A percentile compares a stretch with the other conserved stretches of the same genome.
These are phyloP conservation scores for Alternaria sp. DNA, from an alignment of 2,329 filamentous ascomycete species.

Conservation along the genomic window DNA sequence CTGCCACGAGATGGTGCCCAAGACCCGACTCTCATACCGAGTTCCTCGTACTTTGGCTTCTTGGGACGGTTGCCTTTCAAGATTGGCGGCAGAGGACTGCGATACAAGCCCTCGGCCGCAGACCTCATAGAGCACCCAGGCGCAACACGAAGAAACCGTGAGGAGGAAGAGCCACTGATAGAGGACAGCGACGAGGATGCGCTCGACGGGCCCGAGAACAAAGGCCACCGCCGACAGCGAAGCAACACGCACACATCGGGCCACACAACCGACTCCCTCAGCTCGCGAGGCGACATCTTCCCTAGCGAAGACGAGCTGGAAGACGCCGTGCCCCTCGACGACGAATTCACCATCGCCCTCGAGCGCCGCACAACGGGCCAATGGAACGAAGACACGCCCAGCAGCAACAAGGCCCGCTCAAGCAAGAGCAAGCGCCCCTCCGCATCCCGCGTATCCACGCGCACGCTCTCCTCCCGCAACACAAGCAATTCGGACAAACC, in stretches of 20 bases:
- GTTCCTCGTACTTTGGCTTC: constrained; percentile 84
- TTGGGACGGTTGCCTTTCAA: constrained; percentile 83
- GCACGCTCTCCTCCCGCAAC: constrained; percentile 54
- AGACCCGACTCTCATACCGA: constrained; percentile 89
- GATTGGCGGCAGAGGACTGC: constrained; percentile 75
- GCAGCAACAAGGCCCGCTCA: constrained; percentile 65
- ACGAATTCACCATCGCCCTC: constrained; percentile 87
- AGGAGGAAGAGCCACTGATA: constrained; percentile 74
- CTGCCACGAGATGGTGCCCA: constrained; percentile 57
- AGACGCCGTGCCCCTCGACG: constrained; percentile 89
- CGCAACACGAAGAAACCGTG: constrained; percentile 55
- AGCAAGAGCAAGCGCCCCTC: constrained; percentile 52
- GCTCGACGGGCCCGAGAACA: constrained; percentile 28
- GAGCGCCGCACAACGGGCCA: constrained; percentile 69
- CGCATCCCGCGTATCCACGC: constrained; percentile 55
- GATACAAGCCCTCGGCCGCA: constrained; percentile 89
- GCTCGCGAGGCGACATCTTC: constrained; percentile 88
- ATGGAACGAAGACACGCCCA: constrained; percentile 71
- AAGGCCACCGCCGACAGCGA: constrained; percentile 62
- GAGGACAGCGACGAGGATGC: constrained; percentile 61
- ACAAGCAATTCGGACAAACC: constrained; percentile 39
- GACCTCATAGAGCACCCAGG: constrained; percentile 88
- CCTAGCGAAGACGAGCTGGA: constrained; percentile 86
- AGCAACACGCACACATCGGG: constrained; percentile 82
- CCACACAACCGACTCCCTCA: constrained; percentile 82